Base-by-base conservation (phyloP, 129 eudicot species). In the Ambrosia trifida region DNA sequence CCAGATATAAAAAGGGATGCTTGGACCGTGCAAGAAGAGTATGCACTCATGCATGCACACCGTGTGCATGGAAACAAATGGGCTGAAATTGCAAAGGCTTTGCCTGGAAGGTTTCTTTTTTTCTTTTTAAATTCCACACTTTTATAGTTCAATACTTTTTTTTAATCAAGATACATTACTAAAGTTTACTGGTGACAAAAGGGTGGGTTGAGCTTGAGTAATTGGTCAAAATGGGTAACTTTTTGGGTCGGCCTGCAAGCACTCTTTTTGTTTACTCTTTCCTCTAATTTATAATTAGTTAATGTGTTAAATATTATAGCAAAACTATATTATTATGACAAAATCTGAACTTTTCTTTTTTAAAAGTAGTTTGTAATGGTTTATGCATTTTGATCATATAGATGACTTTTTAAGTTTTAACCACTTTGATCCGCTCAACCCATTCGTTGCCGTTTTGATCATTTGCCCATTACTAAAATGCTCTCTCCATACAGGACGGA, bases 21-120 rank as follows among this genome's bases (percentile, higher is more conserved):
- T 19, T 94, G 99, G 99, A 85, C 87, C 14, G 69, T 82, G 77
- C 91, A 90, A 44, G 99, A 94, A 77, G 99, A 94, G 62, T 72
- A 77, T 36, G 85, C 83, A 69, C 90, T 94, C 60, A 82, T 87
- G 76, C 82, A 83, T 72, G 97, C 97, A 57, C 99, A 90, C 64
- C 88, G 82, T 52, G 61, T 72, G 45, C 78, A 87, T 83, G 99
- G 99, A 69, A 94, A 94, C 82, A 94, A 85, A 79, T 94, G 99
- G 99, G 99, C 99, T 50, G 97, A 94, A 81, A 82, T 94, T 35
- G 95, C 99, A 9, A 94, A 84, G 72, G 83, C 82, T 36, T 78
- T 94, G 24, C 97, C 99, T 60, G 99, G 99, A 79, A 94, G 98
- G 98, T 94, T 81, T 24, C 17, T 68, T 31, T 0, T 68, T 35